phyloP scores from a whole-genome alignment of 441 rosid genomes.

The Erysimum cheiri region DNA sequence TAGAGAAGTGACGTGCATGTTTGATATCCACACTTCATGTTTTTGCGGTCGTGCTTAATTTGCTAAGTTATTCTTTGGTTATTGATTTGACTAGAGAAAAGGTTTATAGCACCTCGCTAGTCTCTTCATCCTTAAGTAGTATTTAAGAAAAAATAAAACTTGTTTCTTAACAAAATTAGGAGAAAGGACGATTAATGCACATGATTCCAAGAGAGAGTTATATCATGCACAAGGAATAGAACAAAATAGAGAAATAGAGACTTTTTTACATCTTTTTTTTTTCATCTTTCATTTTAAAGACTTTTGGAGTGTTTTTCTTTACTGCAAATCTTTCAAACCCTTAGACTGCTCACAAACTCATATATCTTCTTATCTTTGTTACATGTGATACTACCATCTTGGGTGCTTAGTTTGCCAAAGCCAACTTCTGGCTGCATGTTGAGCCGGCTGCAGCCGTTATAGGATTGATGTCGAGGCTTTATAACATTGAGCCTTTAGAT shows the following conservation, averaged over 20 bases:
- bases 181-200: constrained; percentile 3
- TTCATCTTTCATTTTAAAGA: not conserved
- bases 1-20: constrained; percentile 38
- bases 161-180: constrained; percentile 12
- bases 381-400: constrained; percentile 16
- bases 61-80: not conserved
- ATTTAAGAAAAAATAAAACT: constrained; percentile 1
- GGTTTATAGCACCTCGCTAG: not conserved
- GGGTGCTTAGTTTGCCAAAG: not conserved
- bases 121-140: too few species aligned
- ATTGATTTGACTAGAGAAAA: constrained; percentile 6
- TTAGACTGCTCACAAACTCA: not conserved
- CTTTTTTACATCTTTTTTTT: not conserved
- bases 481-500: constrained; percentile 37
- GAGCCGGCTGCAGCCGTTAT: not conserved
- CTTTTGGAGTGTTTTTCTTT: not conserved
- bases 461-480: constrained; percentile 44
- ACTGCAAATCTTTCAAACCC: not conserved
- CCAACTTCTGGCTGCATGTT: constrained; percentile 5
- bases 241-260: not conserved
- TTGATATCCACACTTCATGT: constrained; percentile 32
- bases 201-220: not conserved
- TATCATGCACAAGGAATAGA: not conserved
- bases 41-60: not conserved
- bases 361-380: not conserved